Conservation (phyloP, 768 basidiomycete species). For the Multifurca ochricompacta region DNA sequence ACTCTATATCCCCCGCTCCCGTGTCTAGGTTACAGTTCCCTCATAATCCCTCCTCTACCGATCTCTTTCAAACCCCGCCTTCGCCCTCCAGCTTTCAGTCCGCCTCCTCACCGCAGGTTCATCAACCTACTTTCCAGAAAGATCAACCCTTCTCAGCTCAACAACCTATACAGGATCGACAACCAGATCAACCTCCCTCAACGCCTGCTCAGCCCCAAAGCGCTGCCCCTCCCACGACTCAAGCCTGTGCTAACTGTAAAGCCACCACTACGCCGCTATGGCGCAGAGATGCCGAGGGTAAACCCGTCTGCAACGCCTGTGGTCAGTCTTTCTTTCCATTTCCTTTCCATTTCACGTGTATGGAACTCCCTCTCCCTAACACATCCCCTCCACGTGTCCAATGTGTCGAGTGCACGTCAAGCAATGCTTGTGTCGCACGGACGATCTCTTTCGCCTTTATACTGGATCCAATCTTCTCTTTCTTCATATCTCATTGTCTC, state of each 20-base stretch:
- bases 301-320: conserved; percentile 83
- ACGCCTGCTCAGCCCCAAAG: conserved; percentile 13
- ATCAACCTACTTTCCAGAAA: conserved; percentile 3
- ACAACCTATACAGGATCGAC: conserved; percentile 15
- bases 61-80: conserved; percentile 17
- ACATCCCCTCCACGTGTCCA: conserved; percentile 33
- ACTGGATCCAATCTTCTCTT: conserved; percentile 7
- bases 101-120: conserved; percentile 13
- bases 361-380: conserved; percentile 25
- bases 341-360: conserved; percentile 29
- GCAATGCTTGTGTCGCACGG: conserved; percentile 23
- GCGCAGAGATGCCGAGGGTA: conserved; percentile 75
- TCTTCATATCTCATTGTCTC: conserved; percentile 20
- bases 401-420: conserved; percentile 11
- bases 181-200: conserved; percentile 2
- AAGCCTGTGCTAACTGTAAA: conserved; percentile 61
- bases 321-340: conserved; percentile 50
- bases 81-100: conserved; percentile 15
- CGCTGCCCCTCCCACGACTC: background rate
- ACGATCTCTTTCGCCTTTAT: conserved; percentile 10
- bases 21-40: conserved; percentile 18
- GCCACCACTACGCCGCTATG: conserved; percentile 77
- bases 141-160: conserved; percentile 13
- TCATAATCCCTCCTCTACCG: conserved; percentile 15
- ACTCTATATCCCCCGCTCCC: conserved; percentile 17